Base-by-base conservation (phyloP, 768 basidiomycete species). In the Asterophora parasitica region DNA sequence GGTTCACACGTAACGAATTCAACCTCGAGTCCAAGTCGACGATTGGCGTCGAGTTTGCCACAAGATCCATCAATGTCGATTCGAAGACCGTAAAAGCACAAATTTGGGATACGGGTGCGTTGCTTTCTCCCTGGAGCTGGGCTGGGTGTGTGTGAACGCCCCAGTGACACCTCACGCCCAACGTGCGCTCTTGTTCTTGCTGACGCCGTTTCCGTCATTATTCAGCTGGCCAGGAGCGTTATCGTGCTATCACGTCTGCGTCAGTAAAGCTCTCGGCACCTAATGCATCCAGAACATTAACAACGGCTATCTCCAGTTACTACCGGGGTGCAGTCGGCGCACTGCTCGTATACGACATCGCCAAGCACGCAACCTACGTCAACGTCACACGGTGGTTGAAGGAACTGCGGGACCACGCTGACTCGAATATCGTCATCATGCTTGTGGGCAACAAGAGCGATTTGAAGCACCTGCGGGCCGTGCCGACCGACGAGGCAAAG, bases 1-100 rank as follows among this genome's bases (percentile, higher is more conserved):
- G 96, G 63, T 99, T 99, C 82, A 99, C 96, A 57, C 85, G 94
- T 59, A 97, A 97, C 64, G 94, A 98, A 71, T 99, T 99, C 83
- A 96, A 94, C 75, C 79, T 95, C 57, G 96, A 98, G 64, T 92
- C 93, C 36, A 97, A 98, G 75, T 98, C 95, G 52, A 99, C 96
- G 17, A 98, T 99, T 66, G 95, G 96, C 45, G 95, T 99, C 58
- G 95, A 98, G 70, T 99, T 99, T 60, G 96, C 95, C 3, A 97
- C 95, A 34, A 82, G 96, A 61, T 89, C 91, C 13, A 91, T 92
- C 66, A 88, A 78, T 57, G 90, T 98, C n/a, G 95, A 98, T 64
- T 82, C 83, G 33, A 98, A 98, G 83, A 93, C 85, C 2, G 81
- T 99, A 58, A 98, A 98, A 70, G 95, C 95, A 16, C 95, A 98